A percentile compares a stretch with the other conserved stretches of the same genome.
Conservation (phyloP, 768 basidiomycete genomes). For the Clavulina sp. region DNA sequence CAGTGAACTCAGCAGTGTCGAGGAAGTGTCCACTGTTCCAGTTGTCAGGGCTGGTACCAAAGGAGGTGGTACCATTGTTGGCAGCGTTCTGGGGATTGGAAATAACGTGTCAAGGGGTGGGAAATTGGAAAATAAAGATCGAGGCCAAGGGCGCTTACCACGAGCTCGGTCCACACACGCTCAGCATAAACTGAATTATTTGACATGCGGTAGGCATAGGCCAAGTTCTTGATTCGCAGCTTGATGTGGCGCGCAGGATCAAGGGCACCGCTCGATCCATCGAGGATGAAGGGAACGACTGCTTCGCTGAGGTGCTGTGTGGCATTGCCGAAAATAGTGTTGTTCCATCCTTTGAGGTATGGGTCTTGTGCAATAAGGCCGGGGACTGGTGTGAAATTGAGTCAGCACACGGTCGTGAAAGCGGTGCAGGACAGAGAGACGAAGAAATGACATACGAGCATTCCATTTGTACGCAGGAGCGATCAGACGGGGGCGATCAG, state of each 20-base stretch:
- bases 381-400: too few relatives aligned
- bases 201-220: conserved; percentile 79
- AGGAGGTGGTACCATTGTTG: conserved; percentile 44
- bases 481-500: conserved; percentile 78
- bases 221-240: conserved; percentile 78
- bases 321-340: conserved; percentile 79
- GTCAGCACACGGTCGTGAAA: too few relatives aligned
- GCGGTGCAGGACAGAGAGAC: too few relatives aligned
- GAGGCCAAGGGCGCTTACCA: conserved; percentile 30
- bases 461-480: conserved; percentile 88
- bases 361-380: conserved; percentile 61
- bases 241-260: conserved; percentile 84
- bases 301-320: conserved; percentile 43
- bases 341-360: conserved; percentile 80
- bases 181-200: conserved; percentile 87
- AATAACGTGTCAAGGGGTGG: conserved; percentile 2
- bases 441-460: too few relatives aligned
- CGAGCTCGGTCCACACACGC: conserved; percentile 64
- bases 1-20: conserved; percentile 75
- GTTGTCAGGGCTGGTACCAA: conserved; percentile 43
- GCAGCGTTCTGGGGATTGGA: conserved; percentile 41
- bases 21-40: conserved; percentile 93
- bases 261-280: conserved; percentile 79
- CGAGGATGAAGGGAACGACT: conserved; percentile 54
- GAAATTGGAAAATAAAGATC: background rate